Percentiles rank a stretch among this genome's conserved stretches.
Conservation (phyloP, 163 green algal genomes). For the Scenedesmus sp. region DNA sequence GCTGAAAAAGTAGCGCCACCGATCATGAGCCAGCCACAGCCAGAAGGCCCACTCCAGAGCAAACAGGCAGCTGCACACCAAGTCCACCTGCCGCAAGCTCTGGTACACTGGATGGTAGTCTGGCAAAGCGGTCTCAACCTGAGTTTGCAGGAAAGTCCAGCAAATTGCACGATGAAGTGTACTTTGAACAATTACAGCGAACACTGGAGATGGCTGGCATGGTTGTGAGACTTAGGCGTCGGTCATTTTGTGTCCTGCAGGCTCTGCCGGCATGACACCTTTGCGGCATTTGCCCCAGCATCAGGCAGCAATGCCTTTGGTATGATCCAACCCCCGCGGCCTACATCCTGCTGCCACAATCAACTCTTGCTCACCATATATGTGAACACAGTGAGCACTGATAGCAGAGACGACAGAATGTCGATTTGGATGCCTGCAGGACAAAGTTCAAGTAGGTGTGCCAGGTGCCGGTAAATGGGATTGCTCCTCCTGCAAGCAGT, state of each 20-base stretch:
- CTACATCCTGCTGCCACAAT: too few relatives aligned
- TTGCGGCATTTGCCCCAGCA: too few relatives aligned
- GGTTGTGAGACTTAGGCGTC: too few relatives aligned
- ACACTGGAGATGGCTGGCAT: too few relatives aligned
- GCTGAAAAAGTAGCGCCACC: constrained; percentile 24
- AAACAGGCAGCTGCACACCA: constrained; percentile 42
- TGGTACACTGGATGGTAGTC: background rate
- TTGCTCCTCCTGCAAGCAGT: background rate
- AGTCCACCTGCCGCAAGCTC: constrained; percentile 11
- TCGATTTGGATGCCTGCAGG: constrained; percentile 39
- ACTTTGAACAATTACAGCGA: too few relatives aligned
- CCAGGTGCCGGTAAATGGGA: too few relatives aligned
- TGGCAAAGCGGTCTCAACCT: constrained; percentile 21
- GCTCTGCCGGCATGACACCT: too few relatives aligned
- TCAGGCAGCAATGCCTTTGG: too few relatives aligned
- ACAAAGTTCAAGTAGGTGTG: too few relatives aligned
- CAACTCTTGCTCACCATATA: constrained; percentile 54
- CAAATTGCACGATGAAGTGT: too few relatives aligned
- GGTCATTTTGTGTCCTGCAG: too few relatives aligned
- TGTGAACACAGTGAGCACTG: constrained; percentile 32
- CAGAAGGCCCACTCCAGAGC: constrained; percentile 45
- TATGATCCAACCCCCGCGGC: too few relatives aligned
- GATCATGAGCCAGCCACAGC: constrained; percentile 31
- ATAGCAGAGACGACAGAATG: constrained; percentile 40
- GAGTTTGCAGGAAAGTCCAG: background rate